phyloP scores from a whole-genome alignment of 495 filamentous ascomycete genomes.

The Penicillium angulare region DNA sequence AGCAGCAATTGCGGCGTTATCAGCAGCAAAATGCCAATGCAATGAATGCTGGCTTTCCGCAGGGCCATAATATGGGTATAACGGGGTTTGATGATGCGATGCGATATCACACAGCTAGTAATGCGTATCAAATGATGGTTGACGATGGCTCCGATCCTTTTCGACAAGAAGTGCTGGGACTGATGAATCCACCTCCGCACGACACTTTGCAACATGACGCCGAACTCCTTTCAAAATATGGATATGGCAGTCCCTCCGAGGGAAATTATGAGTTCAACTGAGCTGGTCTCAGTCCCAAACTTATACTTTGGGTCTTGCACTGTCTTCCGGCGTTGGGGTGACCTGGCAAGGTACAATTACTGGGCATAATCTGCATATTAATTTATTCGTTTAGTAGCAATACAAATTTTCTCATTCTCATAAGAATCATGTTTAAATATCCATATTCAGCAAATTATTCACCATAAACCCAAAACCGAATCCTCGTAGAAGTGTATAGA shows the following conservation, averaged over 20 bases:
- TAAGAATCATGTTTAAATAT: neutral
- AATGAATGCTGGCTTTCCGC: constrained; percentile 36
- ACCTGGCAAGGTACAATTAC: neutral
- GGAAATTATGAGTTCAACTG: constrained; percentile 42
- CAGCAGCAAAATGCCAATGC: constrained; percentile 22
- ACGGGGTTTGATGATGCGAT: constrained; percentile 42
- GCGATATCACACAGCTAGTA: constrained; percentile 35
- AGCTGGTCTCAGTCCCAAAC: constrained; percentile 11
- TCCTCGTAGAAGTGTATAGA: neutral
- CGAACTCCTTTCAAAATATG: constrained; percentile 42
- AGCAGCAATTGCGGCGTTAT: constrained; percentile 35
- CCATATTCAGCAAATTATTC: no score
- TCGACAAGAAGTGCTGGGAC: constrained; percentile 38
- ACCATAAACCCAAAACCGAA: neutral
- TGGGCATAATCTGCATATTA: neutral
- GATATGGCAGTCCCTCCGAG: constrained; percentile 41
- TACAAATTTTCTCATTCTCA: neutral
- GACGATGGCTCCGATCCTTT: constrained; percentile 42
- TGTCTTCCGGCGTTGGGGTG: neutral
- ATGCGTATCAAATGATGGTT: constrained; percentile 48
- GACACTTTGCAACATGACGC: constrained; percentile 43
- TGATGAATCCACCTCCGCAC: constrained; percentile 41
- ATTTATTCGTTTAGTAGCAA: neutral
- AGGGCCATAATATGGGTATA: constrained; percentile 26
- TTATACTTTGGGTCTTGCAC: neutral